Evolutionary conservation across 2,329 filamentous ascomycete species (phyloP).

Genomic region (Clarireedia sp.): DNA sequence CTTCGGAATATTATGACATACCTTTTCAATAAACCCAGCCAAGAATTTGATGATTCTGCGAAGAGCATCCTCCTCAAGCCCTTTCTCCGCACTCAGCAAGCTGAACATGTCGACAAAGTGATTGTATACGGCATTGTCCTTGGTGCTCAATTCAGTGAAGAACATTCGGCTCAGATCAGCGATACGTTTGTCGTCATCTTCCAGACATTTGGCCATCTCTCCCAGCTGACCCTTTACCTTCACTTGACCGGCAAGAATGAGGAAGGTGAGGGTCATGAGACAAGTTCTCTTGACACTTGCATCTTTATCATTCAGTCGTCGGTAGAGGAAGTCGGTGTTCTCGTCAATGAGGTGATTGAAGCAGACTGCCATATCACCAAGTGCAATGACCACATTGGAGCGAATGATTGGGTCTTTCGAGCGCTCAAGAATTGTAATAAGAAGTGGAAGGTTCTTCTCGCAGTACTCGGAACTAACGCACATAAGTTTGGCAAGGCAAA

Average conservation of each 20-base stretch:
- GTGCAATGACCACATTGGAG: constrained; percentile 91
- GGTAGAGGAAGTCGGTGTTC: constrained; percentile 96
- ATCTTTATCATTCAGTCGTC: constrained; percentile 81
- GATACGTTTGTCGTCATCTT: constrained; percentile 91
- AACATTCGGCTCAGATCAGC: constrained; percentile 95
- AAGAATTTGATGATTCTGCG: constrained; percentile 85
- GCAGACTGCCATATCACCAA: constrained; percentile 98
- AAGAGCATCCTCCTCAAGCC: constrained; percentile 77
- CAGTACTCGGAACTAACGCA: constrained; percentile 96
- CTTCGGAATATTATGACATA: constrained; percentile 34
- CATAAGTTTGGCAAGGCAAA: constrained; percentile 97
- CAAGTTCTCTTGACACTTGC: constrained; percentile 92
- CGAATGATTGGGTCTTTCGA: constrained; percentile 87
- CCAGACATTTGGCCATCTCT: constrained; percentile 98
- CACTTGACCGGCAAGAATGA: constrained; percentile 94
- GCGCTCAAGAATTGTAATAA: constrained; percentile 96
- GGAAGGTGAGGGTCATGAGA: constrained; percentile 95
- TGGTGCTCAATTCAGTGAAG: constrained; percentile 93
- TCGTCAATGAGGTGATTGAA: constrained; percentile 99
- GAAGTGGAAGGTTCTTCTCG: constrained; percentile 80
- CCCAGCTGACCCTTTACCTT: constrained; percentile 98
- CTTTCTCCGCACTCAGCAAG: constrained; percentile 73
- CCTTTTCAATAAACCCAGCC: constrained; percentile 95
- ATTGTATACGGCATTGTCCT: constrained; percentile 98
- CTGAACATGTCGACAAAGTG: constrained; percentile 99